Evolutionary conservation across 169 alveolate genomes (phyloP).

Genomic region (Cystoisospora suis): DNA sequence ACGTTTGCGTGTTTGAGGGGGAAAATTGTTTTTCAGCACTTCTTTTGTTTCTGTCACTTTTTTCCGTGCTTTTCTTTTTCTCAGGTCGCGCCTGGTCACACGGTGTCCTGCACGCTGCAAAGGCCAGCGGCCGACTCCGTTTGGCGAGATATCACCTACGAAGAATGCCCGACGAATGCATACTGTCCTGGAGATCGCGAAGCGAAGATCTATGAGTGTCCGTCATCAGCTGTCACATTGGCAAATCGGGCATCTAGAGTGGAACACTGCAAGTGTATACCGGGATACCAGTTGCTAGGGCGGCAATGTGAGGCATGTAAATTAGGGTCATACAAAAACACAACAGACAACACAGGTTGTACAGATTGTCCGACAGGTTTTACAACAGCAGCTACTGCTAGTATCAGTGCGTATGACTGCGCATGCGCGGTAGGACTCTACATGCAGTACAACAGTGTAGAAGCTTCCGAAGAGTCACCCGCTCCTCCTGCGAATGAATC

Average conservation of each 20-base stretch:
- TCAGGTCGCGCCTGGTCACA: neutral
- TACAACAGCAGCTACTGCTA: constrained; percentile 60
- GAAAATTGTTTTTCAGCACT: too few species aligned
- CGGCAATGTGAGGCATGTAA: constrained; percentile 64
- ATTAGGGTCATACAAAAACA: constrained; percentile 67
- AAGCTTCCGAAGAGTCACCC: too few species aligned
- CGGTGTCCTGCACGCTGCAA: constrained; percentile 44
- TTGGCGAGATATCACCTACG: constrained; percentile 51
- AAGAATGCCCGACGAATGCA: constrained; percentile 62
- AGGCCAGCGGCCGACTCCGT: constrained; percentile 46
- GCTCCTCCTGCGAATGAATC: too few species aligned
- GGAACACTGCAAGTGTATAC: constrained; percentile 62
- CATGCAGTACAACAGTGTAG: too few species aligned
- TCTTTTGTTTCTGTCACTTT: neutral
- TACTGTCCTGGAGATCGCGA: constrained; percentile 63
- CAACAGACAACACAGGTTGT: constrained; percentile 62
- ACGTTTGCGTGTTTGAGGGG: too few species aligned
- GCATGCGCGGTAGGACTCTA: constrained; percentile 65
- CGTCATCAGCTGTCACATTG: constrained; percentile 48
- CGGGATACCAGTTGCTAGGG: constrained; percentile 56
- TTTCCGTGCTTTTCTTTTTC: neutral
- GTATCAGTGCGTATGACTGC: constrained; percentile 68
- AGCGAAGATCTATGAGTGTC: constrained; percentile 61
- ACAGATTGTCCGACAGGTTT: constrained; percentile 66
- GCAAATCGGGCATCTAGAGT: constrained; percentile 46